phyloP scores from a whole-genome alignment of 768 basidiomycete species.

The Naganishia vishniacii region DNA sequence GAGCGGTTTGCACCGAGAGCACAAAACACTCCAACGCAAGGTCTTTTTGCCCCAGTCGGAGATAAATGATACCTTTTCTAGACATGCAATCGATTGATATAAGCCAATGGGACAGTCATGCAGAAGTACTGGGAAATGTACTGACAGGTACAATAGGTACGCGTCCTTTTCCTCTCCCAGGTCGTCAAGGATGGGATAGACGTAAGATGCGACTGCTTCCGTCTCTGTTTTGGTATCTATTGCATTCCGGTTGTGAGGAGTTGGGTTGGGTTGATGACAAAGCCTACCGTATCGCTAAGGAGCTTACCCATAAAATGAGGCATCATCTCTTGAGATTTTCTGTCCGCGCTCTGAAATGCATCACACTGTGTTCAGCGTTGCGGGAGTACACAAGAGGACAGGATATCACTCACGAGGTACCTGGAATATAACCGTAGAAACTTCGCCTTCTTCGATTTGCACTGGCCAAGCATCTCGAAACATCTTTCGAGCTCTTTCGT shows the following conservation, averaged over 20 bases:
- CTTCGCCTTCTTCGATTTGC: slow-evolving; percentile 64
- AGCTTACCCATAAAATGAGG: slow-evolving; percentile 67
- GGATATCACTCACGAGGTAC: slow-evolving; percentile 65
- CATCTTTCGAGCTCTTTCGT: slow-evolving; percentile 72
- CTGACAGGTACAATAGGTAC: slow-evolving; percentile 41
- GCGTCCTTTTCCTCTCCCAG: slow-evolving; percentile 41
- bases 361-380: no score
- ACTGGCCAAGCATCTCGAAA: slow-evolving; percentile 60
- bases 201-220: slow-evolving; percentile 39
- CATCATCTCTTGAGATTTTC: slow-evolving; percentile 65
- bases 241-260: neutral
- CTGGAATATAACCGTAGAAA: slow-evolving; percentile 76
- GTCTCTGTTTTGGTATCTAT: slow-evolving; percentile 46
- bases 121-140: slow-evolving; percentile 19
- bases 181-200: slow-evolving; percentile 40
- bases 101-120: slow-evolving; percentile 8
- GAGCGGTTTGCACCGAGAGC: slow-evolving; percentile 67
- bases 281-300: no score
- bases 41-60: slow-evolving; percentile 68
- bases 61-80: slow-evolving; percentile 79
- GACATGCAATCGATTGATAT: neutral
- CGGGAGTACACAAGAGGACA: no score
- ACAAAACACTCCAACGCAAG: slow-evolving; percentile 79
- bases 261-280: neutral
- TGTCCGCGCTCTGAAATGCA: slow-evolving; percentile 71